These are phyloP conservation scores for Globisporangium emineosum DNA, from an alignment of 352 stramenopile genomes.

Conservation along the genomic window DNA sequence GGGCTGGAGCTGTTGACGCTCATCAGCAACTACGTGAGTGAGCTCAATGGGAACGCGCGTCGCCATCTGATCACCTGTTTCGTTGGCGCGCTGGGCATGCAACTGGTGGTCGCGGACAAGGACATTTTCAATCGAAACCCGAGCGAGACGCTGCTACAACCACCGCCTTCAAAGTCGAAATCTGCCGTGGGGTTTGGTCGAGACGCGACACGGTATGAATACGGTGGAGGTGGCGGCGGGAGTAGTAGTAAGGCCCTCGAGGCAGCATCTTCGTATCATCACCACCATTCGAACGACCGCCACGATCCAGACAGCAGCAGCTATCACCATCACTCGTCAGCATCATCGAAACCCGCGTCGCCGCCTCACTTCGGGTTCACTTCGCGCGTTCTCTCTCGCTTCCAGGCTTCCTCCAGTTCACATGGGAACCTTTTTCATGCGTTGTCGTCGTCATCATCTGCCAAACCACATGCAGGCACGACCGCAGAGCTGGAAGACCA, in stretches of 20 bases:
- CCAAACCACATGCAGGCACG: slow-evolving; percentile 2
- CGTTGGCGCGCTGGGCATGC: slow-evolving; percentile 46
- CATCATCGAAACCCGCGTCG: slow-evolving; percentile 12
- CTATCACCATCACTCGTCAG: background rate
- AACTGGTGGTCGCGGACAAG: slow-evolving; percentile 52
- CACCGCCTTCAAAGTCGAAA: slow-evolving; percentile 4
- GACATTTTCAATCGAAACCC: slow-evolving; percentile 33
- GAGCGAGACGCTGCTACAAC: background rate
- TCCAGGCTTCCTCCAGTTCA: slow-evolving; percentile 44
- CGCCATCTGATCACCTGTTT: slow-evolving; percentile 67
- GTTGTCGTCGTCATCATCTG: slow-evolving; percentile 33
- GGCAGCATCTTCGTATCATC: background rate
- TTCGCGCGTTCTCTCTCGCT: slow-evolving; percentile 70
- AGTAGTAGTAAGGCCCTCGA: background rate
- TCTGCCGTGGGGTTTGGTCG: slow-evolving; percentile 4
- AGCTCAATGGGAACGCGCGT: slow-evolving; percentile 36
- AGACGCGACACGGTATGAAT: background rate
- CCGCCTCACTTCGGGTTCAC: slow-evolving; percentile 52
- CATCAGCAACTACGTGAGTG: slow-evolving; percentile 56
- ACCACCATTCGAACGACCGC: slow-evolving; percentile 9
- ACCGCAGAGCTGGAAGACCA: slow-evolving; percentile 23
- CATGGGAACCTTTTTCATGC: slow-evolving; percentile 59
- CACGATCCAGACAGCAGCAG: slow-evolving; percentile 5
- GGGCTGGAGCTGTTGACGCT: slow-evolving; percentile 69
- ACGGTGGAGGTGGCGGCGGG: background rate